Evolutionary conservation across 2,329 filamentous ascomycete genomes (phyloP).

Genomic region (Phaeosphaeriaceae sp.): DNA sequence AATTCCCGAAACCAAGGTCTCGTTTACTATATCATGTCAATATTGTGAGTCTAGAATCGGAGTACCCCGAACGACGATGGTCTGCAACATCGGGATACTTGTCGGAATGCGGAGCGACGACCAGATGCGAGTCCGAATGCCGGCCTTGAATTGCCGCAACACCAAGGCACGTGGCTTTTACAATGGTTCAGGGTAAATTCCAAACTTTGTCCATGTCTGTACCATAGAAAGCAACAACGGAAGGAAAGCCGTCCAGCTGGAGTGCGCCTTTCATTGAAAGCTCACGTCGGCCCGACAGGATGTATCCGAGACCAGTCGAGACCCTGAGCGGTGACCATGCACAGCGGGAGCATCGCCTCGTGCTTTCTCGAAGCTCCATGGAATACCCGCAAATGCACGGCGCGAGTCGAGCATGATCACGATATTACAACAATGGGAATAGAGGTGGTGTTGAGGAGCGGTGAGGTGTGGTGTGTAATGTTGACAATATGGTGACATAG

Average conservation of each 20-base stretch:
- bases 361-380: slow-evolving; percentile 5
- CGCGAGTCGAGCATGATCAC: neutral
- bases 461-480: slow-evolving; percentile 14
- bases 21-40: neutral
- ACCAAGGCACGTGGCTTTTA: neutral
- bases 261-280: neutral
- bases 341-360: slow-evolving; percentile 11
- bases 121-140: slow-evolving; percentile 5
- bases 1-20: neutral
- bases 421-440: neutral
- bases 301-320: slow-evolving; percentile 1
- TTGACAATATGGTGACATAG: slow-evolving; percentile 22
- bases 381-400: slow-evolving; percentile 1
- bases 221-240: neutral
- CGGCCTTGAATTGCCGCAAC: slow-evolving; percentile 6
- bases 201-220: neutral
- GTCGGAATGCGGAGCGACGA: slow-evolving; percentile 4
- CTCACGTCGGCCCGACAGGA: slow-evolving; percentile 7
- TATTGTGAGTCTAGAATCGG: neutral
- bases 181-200: neutral
- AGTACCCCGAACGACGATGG: neutral
- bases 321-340: slow-evolving; percentile 15
- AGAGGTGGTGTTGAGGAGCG: slow-evolving; percentile 8
- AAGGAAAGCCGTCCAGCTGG: neutral
- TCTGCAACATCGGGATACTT: neutral